phyloP scores from a whole-genome alignment of 768 basidiomycete species.

The Tremella yokohamensis region DNA sequence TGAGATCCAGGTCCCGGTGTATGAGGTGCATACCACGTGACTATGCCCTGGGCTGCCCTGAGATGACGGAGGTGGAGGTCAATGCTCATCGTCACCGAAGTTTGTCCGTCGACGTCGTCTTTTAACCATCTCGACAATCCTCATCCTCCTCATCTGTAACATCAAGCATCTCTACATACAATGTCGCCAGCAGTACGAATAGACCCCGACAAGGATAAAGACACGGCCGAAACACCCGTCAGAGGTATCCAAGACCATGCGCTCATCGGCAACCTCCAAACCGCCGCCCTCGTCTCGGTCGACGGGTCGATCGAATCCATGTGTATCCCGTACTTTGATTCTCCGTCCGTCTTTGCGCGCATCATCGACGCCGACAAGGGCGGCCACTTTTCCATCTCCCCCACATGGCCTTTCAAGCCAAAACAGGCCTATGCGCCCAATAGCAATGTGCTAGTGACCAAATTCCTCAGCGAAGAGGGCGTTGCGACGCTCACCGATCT shows the following conservation, averaged over 20 bases:
- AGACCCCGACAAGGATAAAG: slow-evolving; percentile 12
- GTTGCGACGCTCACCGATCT: slow-evolving; percentile 77
- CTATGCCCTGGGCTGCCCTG: no score
- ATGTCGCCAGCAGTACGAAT: slow-evolving; percentile 8
- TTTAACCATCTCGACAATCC: no score
- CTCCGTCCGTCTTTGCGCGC: slow-evolving; percentile 81
- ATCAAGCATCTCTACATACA: not conserved
- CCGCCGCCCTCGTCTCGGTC: slow-evolving; percentile 53
- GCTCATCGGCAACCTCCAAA: slow-evolving; percentile 50
- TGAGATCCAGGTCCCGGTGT: no score
- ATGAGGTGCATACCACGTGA: no score
- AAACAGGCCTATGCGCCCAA: slow-evolving; percentile 49
- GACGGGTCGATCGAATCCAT: slow-evolving; percentile 67
- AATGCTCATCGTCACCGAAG: no score
- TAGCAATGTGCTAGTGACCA: slow-evolving; percentile 73
- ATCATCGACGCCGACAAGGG: slow-evolving; percentile 57
- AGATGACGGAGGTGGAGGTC: no score
- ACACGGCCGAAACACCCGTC: slow-evolving; percentile 29
- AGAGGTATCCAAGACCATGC: slow-evolving; percentile 51
- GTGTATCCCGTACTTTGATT: slow-evolving; percentile 90
- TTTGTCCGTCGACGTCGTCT: no score
- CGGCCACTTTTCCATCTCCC: slow-evolving; percentile 79
- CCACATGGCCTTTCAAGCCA: slow-evolving; percentile 46
- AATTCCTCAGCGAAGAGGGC: slow-evolving; percentile 84
- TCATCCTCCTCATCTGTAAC: no score